Percentiles rank a stretch among this genome's conserved stretches.
Evolutionary conservation across 2,329 filamentous ascomycete species (phyloP).

Genomic region (Harringtonia lauricola): DNA sequence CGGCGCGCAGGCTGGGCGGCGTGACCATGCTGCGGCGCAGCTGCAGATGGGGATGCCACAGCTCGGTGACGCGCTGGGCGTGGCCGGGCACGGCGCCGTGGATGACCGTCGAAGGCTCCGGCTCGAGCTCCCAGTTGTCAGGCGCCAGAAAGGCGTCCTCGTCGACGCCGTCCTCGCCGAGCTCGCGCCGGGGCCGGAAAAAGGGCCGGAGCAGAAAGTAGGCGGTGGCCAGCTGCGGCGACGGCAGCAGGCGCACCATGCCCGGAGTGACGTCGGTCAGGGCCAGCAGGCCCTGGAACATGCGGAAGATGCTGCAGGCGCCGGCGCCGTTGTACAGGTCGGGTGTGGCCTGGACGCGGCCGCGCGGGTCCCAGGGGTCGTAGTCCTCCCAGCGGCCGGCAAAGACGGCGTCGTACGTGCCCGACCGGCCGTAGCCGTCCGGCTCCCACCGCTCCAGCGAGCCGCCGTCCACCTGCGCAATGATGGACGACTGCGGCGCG

Average conservation of each 20-base stretch:
- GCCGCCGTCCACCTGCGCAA: conserved; percentile 61
- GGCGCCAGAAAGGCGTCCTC: conserved; percentile 42
- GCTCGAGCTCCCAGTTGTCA: conserved; percentile 32
- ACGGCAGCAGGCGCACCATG: conserved; percentile 34
- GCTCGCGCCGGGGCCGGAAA: conserved; percentile 29
- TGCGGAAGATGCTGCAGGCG: conserved; percentile 46
- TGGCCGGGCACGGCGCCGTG: conserved; percentile 48
- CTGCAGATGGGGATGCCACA: conserved; percentile 45
- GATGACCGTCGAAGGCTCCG: conserved; percentile 42
- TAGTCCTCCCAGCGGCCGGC: conserved; percentile 43
- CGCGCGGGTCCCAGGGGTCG: conserved; percentile 43
- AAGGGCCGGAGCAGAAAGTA: conserved; percentile 41
- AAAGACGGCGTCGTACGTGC: conserved; percentile 43
- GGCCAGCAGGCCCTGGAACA: conserved; percentile 47
- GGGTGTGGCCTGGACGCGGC: conserved; percentile 39
- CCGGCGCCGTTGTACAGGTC: conserved; percentile 48
- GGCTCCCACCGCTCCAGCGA: conserved; percentile 63
- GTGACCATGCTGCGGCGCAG: conserved; percentile 42
- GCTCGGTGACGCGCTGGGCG: conserved; percentile 44
- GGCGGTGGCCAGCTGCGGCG: conserved; percentile 34
- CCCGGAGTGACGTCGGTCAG: conserved; percentile 38
- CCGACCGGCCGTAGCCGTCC: conserved; percentile 51
- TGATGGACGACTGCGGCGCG: conserved; percentile 30
- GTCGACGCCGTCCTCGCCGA: conserved; percentile 11
- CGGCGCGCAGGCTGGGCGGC: conserved; percentile 41